Evolutionary conservation across 192 early-diverging fungal species (phyloP).

Genomic region (Mortierella hygrophila): DNA sequence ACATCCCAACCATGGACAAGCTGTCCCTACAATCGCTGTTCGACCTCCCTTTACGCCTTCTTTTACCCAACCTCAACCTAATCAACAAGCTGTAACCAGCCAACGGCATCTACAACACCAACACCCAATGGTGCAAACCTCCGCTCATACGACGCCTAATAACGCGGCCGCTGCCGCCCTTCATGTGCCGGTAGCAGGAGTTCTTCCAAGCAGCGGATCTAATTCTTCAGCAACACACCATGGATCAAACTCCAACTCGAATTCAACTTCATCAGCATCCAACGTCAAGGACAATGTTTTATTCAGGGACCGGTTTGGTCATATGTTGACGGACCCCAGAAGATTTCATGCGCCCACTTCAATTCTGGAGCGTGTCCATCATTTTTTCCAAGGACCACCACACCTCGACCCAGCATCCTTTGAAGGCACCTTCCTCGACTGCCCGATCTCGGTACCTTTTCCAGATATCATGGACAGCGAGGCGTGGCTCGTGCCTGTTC

Average conservation of each 20-base stretch:
- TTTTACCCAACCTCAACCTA: slow-evolving; percentile 3
- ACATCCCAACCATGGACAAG: not conserved
- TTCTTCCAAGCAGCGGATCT: not conserved
- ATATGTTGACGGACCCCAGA: slow-evolving; percentile 30
- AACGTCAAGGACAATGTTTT: not conserved
- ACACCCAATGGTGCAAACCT: not conserved
- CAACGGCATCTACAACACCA: not conserved
- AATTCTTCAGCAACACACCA: not conserved
- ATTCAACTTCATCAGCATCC: not conserved
- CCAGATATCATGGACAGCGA: slow-evolving; percentile 54
- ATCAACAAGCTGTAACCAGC: not conserved
- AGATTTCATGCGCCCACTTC: slow-evolving; percentile 38
- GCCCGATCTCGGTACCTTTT: slow-evolving; percentile 34
- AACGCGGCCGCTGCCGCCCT: not conserved
- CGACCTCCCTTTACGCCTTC: not conserved
- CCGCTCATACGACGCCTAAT: not conserved
- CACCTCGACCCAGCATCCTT: slow-evolving; percentile 43
- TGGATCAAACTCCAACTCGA: not conserved
- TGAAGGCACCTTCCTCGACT: slow-evolving; percentile 25
- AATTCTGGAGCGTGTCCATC: slow-evolving; percentile 24
- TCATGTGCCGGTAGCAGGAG: not conserved
- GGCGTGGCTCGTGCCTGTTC: slow-evolving; percentile 24
- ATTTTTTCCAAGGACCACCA: slow-evolving; percentile 36
- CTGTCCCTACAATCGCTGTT: not conserved
- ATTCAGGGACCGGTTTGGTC: slow-evolving; percentile 10